Percentiles rank a stretch among this genome's conserved stretches.
These are phyloP conservation scores for Leccinum pellstonianum DNA, from an alignment of 768 basidiomycete species.

Conservation along the genomic window DNA sequence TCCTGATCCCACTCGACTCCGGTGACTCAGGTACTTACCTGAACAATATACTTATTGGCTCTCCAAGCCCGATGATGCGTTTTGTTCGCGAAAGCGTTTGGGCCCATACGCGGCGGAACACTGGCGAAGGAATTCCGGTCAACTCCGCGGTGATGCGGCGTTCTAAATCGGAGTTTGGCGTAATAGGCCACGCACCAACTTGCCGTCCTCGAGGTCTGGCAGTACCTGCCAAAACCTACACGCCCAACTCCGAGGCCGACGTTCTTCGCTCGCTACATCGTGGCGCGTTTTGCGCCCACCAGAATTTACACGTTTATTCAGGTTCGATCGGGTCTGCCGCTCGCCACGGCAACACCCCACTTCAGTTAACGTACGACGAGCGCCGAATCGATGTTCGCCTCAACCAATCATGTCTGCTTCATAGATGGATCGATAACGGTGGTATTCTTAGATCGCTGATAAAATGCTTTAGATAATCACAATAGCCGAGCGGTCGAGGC, in stretches of 20 bases:
- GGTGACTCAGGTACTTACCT: neutral
- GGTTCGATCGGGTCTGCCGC: neutral
- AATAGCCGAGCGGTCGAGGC: neutral
- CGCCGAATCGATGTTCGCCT: neutral
- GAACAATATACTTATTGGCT: neutral
- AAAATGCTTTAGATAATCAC: neutral
- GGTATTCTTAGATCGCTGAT: neutral
- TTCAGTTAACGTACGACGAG: constrained; percentile 3
- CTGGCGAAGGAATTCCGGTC: neutral
- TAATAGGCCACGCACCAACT: neutral
- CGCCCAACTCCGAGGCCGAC: constrained; percentile 3
- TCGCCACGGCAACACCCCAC: constrained; percentile 14
- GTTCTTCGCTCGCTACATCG: neutral
- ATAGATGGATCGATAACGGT: constrained; percentile 13
- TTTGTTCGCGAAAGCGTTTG: neutral
- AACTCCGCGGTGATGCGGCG: neutral
- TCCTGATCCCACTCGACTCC: neutral
- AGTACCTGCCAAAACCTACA: neutral
- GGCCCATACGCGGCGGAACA: neutral
- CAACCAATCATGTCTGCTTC: constrained; percentile 8
- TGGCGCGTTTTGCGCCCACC: neutral
- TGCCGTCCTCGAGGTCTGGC: neutral
- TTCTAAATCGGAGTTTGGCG: neutral
- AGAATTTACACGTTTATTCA: neutral
- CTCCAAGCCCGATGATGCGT: neutral